These are phyloP conservation scores for Flaveria brownii DNA, from an alignment of 129 eudicot genomes.

Conservation along the genomic window DNA sequence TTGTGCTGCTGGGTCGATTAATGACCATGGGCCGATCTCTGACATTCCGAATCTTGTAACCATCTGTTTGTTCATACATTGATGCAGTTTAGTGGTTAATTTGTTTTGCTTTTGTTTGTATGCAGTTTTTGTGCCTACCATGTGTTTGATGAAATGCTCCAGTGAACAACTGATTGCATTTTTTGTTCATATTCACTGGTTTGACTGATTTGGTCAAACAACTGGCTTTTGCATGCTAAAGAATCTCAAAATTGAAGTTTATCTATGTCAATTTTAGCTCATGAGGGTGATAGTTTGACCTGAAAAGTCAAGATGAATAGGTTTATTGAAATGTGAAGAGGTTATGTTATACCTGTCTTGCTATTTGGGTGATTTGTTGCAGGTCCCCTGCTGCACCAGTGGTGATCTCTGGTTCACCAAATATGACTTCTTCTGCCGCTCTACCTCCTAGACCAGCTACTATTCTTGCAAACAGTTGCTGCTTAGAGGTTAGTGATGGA, in stretches of 20 bases:
- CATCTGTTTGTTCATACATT: slow-evolving; percentile 48
- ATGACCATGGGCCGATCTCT: slow-evolving; percentile 84
- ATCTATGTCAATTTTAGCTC: too few relatives aligned
- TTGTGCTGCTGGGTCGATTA: slow-evolving; percentile 62
- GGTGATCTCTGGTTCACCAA: slow-evolving; percentile 73
- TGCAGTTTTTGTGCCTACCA: not conserved
- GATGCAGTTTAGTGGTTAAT: not conserved
- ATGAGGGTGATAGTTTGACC: too few relatives aligned
- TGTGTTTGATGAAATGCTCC: not conserved
- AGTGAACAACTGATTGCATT: not conserved
- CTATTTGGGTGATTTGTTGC: slow-evolving; percentile 68
- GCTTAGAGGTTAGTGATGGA: slow-evolving; percentile 49
- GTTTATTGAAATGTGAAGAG: not conserved
- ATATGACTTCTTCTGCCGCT: slow-evolving; percentile 72
- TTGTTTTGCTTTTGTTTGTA: not conserved
- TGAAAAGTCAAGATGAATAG: too few relatives aligned
- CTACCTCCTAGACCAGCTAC: slow-evolving; percentile 77
- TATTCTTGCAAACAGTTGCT: slow-evolving; percentile 69
- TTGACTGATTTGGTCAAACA: not conserved
- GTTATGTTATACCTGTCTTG: slow-evolving; percentile 58
- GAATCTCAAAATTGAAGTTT: too few relatives aligned
- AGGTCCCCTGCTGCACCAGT: slow-evolving; percentile 81
- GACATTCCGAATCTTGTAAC: slow-evolving; percentile 85
- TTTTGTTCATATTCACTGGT: not conserved
- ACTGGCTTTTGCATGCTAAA: not conserved